These are phyloP conservation scores for Rubia balearica DNA, from an alignment of 305 asterid genomes.

Conservation along the genomic window DNA sequence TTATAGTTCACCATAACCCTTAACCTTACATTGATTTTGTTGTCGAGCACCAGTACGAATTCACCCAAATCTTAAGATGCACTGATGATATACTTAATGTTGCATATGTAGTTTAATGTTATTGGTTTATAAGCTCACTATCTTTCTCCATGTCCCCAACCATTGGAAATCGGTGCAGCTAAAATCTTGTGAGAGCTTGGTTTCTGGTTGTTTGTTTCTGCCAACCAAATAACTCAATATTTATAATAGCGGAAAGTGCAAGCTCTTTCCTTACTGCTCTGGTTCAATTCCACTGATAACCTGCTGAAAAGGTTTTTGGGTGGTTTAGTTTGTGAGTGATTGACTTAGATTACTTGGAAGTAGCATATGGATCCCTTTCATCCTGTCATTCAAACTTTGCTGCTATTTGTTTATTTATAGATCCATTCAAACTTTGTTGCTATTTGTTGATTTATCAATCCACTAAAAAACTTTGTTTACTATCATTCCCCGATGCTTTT, in stretches of 20 bases:
- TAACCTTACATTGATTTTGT: too few species aligned
- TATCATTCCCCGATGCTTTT: background rate
- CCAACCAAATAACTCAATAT: background rate
- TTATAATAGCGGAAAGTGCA: background rate
- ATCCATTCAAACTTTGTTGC: background rate
- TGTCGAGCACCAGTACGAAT: background rate
- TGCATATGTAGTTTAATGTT: constrained; percentile 1
- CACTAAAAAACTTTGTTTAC: background rate
- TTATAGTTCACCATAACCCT: too few species aligned
- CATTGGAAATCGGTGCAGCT: background rate
- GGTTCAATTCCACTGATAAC: background rate
- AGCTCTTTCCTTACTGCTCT: background rate
- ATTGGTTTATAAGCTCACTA: background rate
- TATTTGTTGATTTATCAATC: background rate
- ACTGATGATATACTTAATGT: background rate
- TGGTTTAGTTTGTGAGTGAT: background rate
- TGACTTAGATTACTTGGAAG: background rate
- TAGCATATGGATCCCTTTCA: background rate
- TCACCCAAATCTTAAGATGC: background rate
- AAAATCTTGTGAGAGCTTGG: background rate
- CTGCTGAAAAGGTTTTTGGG: background rate
- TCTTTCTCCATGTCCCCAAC: background rate
- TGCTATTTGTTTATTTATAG: background rate
- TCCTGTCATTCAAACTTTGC: background rate
- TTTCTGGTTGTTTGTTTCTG: constrained; percentile 1